Evolutionary conservation across 2,329 filamentous ascomycete genomes (phyloP).

Genomic region (Neonectria faginata): DNA sequence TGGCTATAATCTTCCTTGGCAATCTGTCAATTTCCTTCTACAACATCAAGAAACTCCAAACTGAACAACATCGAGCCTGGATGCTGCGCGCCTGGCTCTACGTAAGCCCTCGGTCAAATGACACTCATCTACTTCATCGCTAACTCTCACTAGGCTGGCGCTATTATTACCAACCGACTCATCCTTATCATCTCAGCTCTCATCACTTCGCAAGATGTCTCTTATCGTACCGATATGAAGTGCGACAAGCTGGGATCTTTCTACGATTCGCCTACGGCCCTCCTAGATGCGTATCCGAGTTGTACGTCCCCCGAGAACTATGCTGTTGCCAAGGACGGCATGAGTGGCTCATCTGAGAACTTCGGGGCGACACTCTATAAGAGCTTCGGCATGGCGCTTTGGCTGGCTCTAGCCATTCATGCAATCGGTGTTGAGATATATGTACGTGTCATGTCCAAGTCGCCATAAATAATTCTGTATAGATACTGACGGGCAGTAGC

Average conservation of each 20-base stretch:
- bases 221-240: no score
- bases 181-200: no score
- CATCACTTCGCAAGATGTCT: no score
- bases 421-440: neutral
- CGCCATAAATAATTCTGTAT: neutral
- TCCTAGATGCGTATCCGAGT: neutral
- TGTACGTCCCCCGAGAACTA: neutral
- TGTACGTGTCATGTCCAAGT: neutral
- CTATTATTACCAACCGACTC: no score
- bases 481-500: neutral
- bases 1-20: no score
- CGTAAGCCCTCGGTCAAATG: slow-evolving; percentile 26
- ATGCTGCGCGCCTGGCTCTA: slow-evolving; percentile 69
- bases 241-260: no score
- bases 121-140: no score
- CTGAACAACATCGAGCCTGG: slow-evolving; percentile 73
- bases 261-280: neutral
- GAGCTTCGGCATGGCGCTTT: neutral
- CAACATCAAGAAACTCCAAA: slow-evolving; percentile 70
- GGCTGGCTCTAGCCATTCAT: neutral
- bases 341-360: neutral
- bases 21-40: slow-evolving; percentile 47
- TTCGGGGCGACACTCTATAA: neutral
- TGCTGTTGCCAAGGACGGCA: neutral
- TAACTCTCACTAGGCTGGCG: no score